These are phyloP conservation scores for Hypoxylon rubiginosum DNA, from an alignment of 2,329 filamentous ascomycete species.

Conservation along the genomic window DNA sequence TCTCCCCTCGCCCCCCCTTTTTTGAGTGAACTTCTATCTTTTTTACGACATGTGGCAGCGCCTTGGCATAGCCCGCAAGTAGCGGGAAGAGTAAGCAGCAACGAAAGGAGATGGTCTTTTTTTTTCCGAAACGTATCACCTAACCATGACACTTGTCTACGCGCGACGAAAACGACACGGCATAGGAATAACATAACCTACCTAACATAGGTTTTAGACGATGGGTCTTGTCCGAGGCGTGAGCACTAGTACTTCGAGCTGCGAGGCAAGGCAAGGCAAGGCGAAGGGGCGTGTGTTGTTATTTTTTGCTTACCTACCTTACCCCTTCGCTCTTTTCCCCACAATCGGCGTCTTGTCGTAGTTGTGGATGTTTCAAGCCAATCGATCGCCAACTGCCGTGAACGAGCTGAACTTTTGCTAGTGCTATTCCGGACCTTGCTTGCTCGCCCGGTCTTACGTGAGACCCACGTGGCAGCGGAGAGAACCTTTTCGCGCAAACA, in stretches of 20 bases:
- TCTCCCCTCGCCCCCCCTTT: no score
- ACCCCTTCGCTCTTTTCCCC: not conserved
- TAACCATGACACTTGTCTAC: not conserved
- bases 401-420: constrained; percentile 22
- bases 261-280: not conserved
- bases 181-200: not conserved
- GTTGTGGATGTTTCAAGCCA: not conserved
- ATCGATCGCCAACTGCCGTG: constrained; percentile 23
- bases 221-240: not conserved
- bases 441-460: constrained; percentile 29
- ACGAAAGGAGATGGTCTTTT: not conserved
- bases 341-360: not conserved
- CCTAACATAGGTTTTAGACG: not conserved
- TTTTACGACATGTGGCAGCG: not conserved
- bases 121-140: not conserved
- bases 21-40: no score
- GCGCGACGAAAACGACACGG: not conserved
- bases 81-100: not conserved
- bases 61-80: not conserved
- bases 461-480: constrained; percentile 36
- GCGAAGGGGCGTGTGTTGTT: not conserved
- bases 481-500: not conserved
- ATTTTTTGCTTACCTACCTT: not conserved
- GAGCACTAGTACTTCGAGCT: not conserved
- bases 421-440: constrained; percentile 3